phyloP scores from a whole-genome alignment of 2,329 filamentous ascomycete genomes.

The Aspergillus aculeatinus region DNA sequence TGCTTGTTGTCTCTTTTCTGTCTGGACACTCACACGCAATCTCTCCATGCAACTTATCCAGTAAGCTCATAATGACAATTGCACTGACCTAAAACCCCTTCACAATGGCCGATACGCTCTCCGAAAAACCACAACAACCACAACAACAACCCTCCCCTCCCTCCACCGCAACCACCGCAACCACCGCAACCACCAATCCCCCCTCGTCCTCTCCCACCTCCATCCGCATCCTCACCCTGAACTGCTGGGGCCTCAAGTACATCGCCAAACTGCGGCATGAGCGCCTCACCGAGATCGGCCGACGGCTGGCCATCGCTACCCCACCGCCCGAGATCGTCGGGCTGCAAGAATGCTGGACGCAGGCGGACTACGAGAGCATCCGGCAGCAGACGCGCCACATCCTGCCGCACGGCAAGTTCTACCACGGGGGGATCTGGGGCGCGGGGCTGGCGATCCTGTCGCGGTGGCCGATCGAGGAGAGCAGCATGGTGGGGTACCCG shows the following conservation, averaged over 20 bases:
- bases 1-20: too few relatives aligned
- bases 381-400: constrained; percentile 69
- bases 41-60: too few relatives aligned
- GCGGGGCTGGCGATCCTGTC: constrained; percentile 86
- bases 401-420: constrained; percentile 90
- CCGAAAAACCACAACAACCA: too few relatives aligned
- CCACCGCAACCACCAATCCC: too few relatives aligned
- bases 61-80: too few relatives aligned
- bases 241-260: constrained; percentile 95
- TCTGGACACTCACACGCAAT: too few relatives aligned
- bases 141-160: not conserved
- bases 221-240: constrained; percentile 79
- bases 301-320: constrained; percentile 66
- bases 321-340: constrained; percentile 80
- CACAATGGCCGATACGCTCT: too few relatives aligned
- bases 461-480: constrained; percentile 88
- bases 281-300: constrained; percentile 80
- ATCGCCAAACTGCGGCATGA: constrained; percentile 74
- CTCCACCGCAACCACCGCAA: not conserved
- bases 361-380: constrained; percentile 77
- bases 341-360: constrained; percentile 93
- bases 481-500: constrained; percentile 81
- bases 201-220: not conserved
- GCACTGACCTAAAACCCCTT: too few relatives aligned
- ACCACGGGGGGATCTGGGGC: constrained; percentile 84